phyloP scores from a whole-genome alignment of 139 green algal species.

The Chlorella sorokiniana region DNA sequence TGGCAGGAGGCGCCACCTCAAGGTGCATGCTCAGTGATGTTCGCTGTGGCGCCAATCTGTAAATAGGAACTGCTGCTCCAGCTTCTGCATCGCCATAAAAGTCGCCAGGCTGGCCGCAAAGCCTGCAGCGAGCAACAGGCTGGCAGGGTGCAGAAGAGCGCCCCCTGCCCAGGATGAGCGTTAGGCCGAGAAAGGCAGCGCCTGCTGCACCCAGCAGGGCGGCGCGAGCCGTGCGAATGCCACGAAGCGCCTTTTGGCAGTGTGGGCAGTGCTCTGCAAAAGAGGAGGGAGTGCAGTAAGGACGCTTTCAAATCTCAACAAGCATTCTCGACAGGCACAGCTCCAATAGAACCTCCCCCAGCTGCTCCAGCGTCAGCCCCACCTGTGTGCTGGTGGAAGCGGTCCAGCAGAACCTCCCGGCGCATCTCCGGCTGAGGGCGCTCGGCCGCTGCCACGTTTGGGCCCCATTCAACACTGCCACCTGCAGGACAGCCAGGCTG shows the following conservation, averaged over 20 bases:
- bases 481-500: not conserved
- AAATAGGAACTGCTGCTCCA: slow-evolving; percentile 16
- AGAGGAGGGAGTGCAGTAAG: not conserved
- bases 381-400: slow-evolving; percentile 16
- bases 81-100: not conserved
- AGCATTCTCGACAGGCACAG: not conserved
- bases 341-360: not conserved
- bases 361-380: not conserved
- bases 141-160: not conserved
- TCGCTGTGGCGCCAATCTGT: slow-evolving; percentile 19
- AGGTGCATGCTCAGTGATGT: not conserved
- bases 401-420: slow-evolving; percentile 16
- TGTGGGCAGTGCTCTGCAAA: slow-evolving; percentile 25
- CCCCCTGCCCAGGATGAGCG: not conserved
- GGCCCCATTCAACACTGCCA: slow-evolving; percentile 4
- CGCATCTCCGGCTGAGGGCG: slow-evolving; percentile 5
- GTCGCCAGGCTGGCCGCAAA: not conserved
- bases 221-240: not conserved
- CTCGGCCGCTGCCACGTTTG: not conserved
- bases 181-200: not conserved
- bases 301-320: not conserved
- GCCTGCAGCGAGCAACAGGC: slow-evolving; percentile 3
- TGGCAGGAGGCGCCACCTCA: not conserved
- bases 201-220: not conserved
- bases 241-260: slow-evolving; percentile 11